Base-by-base conservation (phyloP, 2,329 filamentous ascomycete species). In the Pseudocercospora vitis region DNA sequence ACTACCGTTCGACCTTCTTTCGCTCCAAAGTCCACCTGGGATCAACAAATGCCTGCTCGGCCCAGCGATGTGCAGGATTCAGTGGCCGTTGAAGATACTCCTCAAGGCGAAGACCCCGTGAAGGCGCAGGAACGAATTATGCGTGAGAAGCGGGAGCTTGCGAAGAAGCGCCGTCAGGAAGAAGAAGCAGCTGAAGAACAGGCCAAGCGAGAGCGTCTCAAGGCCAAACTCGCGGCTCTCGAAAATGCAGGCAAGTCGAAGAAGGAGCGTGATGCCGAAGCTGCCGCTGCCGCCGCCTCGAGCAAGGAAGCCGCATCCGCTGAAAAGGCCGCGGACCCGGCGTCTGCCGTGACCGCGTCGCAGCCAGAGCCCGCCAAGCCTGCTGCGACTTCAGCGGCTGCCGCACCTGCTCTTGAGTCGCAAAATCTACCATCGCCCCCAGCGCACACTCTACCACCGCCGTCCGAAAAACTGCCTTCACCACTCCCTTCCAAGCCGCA, bases 61-160 rank as follows among this genome's bases (percentile, higher is more conserved):
- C 61, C 66, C 11, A 51, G 57, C 16, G 42, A 48, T 18, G 28
- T 18, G n/a, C 31, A 46, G 7, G 39, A 35, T 16, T 12, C 50
- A 35, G 14, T 54, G 6, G 50, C 57, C 23, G 49, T 37, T 11
- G 57, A 59, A 16, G 39, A 57, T 1, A 55, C 49, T 3, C 46
- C 50, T 7, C 55, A 55, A 12, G 77, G 83, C 32, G 84, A 87
- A 53, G 73, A 78, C 78, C 59, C 84, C 77, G 69, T 81, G 74
- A 65, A 87, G 82, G 73, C 87, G 76, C 79, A 88, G 78, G 72
- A 80, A 68, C 78, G 79, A 26, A 74, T 70, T 8, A 70, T 62
- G 72, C 70, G 59, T 19, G 74, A 75, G 53, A 76, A 73, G 63
- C 68, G 70, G 12, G 65, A 68, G 48, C 56, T 54, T 14, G 65